phyloP scores from a whole-genome alignment of 2,329 filamentous ascomycete species.

The Pyricularia grisea region DNA sequence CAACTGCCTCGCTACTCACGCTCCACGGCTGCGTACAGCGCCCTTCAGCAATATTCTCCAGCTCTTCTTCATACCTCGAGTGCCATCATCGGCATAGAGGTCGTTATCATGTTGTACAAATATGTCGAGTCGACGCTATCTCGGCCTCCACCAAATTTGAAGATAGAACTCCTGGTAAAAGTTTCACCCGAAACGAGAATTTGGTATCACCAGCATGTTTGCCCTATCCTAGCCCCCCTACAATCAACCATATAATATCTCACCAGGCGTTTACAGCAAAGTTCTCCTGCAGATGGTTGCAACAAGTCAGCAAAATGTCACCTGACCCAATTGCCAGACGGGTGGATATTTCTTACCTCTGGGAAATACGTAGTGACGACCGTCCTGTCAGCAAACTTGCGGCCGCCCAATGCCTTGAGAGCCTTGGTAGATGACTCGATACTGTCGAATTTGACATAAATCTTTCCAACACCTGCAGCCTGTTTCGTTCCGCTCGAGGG shows the following conservation, averaged over 20 bases:
- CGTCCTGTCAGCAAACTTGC: conserved; percentile 93
- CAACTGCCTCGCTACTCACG: background rate
- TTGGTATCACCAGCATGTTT: background rate
- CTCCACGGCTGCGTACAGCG: background rate
- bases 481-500: conserved; percentile 76
- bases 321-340: background rate
- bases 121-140: background rate
- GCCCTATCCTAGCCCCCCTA: background rate
- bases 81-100: background rate
- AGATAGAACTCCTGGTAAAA: background rate
- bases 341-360: conserved; percentile 49
- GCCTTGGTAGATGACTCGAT: conserved; percentile 74
- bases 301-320: background rate
- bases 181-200: background rate
- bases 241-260: background rate
- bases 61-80: background rate
- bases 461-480: conserved; percentile 88
- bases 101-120: background rate
- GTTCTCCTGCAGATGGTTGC: conserved; percentile 57
- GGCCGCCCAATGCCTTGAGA: conserved; percentile 78
- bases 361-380: conserved; percentile 96
- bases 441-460: conserved; percentile 87
- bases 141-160: background rate
- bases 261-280: conserved; percentile 90
- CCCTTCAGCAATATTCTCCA: background rate